These are phyloP conservation scores for Crithidia sp. DNA, from an alignment of 208 protist species.

Conservation along the genomic window DNA sequence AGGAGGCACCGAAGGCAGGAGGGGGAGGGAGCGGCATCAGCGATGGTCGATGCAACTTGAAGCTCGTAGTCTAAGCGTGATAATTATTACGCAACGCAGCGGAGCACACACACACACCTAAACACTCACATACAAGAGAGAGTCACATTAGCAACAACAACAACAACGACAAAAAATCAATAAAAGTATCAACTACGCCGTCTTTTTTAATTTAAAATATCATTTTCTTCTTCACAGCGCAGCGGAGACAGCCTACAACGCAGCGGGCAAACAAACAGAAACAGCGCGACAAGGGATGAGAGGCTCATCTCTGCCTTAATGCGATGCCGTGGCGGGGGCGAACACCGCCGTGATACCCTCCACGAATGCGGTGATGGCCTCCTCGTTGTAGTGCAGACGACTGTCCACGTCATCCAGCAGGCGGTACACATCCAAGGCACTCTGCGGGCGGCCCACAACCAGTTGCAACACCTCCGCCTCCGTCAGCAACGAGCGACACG, in stretches of 20 bases:
- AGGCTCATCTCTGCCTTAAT: not conserved
- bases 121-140: not conserved
- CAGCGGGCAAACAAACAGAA: not conserved
- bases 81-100: no score
- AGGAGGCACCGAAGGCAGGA: no score
- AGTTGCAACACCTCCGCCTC: conserved; percentile 63
- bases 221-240: no score
- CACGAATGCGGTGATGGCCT: conserved; percentile 46
- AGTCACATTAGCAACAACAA: not conserved
- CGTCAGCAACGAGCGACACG: conserved; percentile 33
- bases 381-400: conserved; percentile 47
- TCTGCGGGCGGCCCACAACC: conserved; percentile 56
- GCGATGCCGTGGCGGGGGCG: not conserved
- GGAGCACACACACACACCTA: no score
- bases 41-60: no score
- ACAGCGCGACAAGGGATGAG: not conserved
- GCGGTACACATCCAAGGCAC: conserved; percentile 62
- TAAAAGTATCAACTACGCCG: not conserved
- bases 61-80: no score
- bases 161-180: not conserved
- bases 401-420: conserved; percentile 64
- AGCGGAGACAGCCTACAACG: no score
- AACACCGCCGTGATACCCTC: conserved; percentile 43
- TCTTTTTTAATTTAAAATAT: not conserved
- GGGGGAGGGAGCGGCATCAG: no score